Evolutionary conservation across 2,329 filamentous ascomycete species (phyloP), one percentile per base, ranked within the genome.

Genomic region (Colletotrichum salicis): DNA sequence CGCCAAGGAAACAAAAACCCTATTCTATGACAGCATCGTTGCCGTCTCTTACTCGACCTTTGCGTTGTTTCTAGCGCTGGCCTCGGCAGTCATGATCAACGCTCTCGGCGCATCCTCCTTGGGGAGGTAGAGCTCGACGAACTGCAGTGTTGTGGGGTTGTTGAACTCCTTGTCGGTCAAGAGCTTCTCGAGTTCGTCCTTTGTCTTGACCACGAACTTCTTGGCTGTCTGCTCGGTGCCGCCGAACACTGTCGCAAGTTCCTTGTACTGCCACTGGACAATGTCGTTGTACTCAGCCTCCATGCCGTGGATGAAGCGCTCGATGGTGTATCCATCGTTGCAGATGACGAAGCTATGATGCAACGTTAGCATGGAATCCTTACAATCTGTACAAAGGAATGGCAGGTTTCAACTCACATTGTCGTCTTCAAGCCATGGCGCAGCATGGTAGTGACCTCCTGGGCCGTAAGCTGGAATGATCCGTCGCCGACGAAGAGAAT

Each of bases 401-500:
- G 35, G 41, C 10, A 8, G 24, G 54, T n/a, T 33, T 63, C n/a
- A 33, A 83, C 89, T 85, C 83, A 92, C 87, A 97, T 91, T 77
- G 95, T 96, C 24, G 93, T 89, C 73, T 92, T 91, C 69, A 97
- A 84, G 29, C 88, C 86, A 72, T 93, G 91, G 35, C 91, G 88
- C 74, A 97, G 89, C 88, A 97, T 96, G 12, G 94, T 96, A 80
- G 91, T 93, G 74, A 97, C 79, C 82, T 96, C 94, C 80, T 97
- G 94, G 0, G 89, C 92, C 0, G 94, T 97, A 70, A 97, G 86
- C 80, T 97, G 94, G 81, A 97, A 91, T 69, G 91, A 94, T 33
- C 95, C 95, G 77, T 97, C 95, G 29, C 95, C 95, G n/a, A 95
- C 94, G 78, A 97, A 95, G 48, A 97, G 86, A 57, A 98, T 91